Percentiles rank a stretch among this genome's conserved stretches.
Conservation (phyloP, 805 yeast genomes). For the Candida taoyuanica region DNA sequence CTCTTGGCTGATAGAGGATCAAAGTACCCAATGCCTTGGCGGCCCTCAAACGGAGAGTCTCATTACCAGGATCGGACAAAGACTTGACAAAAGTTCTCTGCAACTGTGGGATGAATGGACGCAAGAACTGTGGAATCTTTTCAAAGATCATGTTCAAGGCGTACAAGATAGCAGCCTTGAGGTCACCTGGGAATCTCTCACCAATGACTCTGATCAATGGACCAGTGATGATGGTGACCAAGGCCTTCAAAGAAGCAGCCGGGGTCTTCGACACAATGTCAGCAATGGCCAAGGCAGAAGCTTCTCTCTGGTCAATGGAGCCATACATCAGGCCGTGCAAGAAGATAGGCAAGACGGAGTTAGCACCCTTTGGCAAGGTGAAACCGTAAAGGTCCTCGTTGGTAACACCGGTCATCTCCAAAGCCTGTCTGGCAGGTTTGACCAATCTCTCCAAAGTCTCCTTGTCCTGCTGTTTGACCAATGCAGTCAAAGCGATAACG, state of each 20-base stretch:
- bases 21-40: constrained; percentile 86
- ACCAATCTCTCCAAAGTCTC: constrained; percentile 73
- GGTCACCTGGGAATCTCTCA: constrained; percentile 86
- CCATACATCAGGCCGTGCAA: constrained; percentile 96
- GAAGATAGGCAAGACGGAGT: constrained; percentile 84
- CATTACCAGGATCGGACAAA: constrained; percentile 71
- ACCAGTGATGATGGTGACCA: constrained; percentile 92
- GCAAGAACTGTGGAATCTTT: constrained; percentile 84
- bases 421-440: constrained; percentile 72
- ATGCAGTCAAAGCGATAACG: constrained; percentile 56
- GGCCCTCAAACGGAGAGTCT: constrained; percentile 72
- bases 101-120: constrained; percentile 95
- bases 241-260: constrained; percentile 74
- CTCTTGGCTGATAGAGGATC: constrained; percentile 86
- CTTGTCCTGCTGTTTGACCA: constrained; percentile 71
- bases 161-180: constrained; percentile 87
- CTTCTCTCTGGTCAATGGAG: constrained; percentile 72
- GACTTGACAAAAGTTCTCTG: constrained; percentile 96
- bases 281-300: constrained; percentile 84
- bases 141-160: constrained; percentile 75
- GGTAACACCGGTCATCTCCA: constrained; percentile 56
- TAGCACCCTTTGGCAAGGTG: constrained; percentile 72
- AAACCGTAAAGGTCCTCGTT: constrained; percentile 73
- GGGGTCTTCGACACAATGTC: constrained; percentile 83
- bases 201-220: constrained; percentile 97